These are phyloP conservation scores for Brachypodium distachyon DNA, from an alignment of 202 grass and related monocot genomes.

Conservation along the genomic window DNA sequence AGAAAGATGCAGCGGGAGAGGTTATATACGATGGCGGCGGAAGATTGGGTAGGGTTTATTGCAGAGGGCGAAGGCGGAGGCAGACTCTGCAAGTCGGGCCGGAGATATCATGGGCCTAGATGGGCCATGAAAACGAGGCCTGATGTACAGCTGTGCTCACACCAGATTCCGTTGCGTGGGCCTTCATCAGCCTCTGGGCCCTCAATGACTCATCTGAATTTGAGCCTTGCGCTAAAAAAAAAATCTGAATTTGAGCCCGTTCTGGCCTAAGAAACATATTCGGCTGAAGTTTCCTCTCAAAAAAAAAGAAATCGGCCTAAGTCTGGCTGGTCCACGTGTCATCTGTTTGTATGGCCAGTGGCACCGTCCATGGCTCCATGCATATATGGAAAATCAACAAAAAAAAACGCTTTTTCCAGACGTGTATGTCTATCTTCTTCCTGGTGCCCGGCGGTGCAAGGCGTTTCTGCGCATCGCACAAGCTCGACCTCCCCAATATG, in stretches of 20 bases:
- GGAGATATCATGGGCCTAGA: neutral
- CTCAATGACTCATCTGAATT: no score
- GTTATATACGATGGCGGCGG: neutral
- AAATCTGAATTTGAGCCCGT: no score
- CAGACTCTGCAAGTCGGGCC: neutral
- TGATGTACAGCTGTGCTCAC: no score
- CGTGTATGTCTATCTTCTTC: neutral
- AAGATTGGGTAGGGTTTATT: neutral
- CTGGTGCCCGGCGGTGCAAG: neutral
- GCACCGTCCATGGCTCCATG: neutral
- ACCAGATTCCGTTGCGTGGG: no score
- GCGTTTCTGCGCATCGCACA: neutral
- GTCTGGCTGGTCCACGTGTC: neutral
- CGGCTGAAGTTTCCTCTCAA: no score
- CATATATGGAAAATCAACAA: neutral
- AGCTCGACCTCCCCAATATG: neutral
- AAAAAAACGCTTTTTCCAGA: neutral
- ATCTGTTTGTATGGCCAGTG: neutral
- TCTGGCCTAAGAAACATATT: no score
- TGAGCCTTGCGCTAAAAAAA: no score
- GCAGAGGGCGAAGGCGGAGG: neutral
- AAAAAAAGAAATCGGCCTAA: no score
- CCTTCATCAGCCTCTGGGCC: no score
- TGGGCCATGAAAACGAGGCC: neutral
- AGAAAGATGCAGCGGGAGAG: neutral